Evolutionary conservation across 805 yeast genomes (phyloP), one percentile per base, ranked within the genome.

Genomic region (Metahyphopichia silvanorum): DNA sequence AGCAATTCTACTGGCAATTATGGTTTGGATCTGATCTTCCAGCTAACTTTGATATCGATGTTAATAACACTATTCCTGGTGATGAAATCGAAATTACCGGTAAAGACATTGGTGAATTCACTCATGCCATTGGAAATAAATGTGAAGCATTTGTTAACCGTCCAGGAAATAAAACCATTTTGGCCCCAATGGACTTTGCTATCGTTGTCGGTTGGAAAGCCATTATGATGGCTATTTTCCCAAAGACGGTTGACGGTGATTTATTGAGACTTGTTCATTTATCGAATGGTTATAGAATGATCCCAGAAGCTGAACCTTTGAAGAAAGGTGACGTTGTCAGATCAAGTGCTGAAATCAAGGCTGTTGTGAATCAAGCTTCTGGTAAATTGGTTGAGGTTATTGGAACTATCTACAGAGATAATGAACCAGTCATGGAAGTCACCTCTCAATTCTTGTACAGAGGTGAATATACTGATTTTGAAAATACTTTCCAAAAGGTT

Each of bases 101-200:
- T 32, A 74, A 81, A 60, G 86, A 79, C 43, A 85, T 93, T 57
- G 76, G 88, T 40, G 95, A 89, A 62, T 87, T 93, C 60, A 89
- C 96, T 21, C 96, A 89, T 51, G 97, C 97, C 39, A 86, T 93
- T 57, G 97, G 97, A 47, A 93, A 93, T 76, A 83, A 84, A 46
- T 88, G 96, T 63, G 98, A 93, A 68, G 96, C 94, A 40, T 93
- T 88, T 51, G 96, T 89, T 47, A 75, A 82, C 38, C 80, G 96
- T 70, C 77, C 86, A 31, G 93, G 89, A 44, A 14, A 14, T 11
- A 83, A 86, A 62, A 76, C 75, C 43, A 81, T 86, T 38, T 71
- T 79, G 49, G 98, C 98, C 30, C 99, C 99, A 53, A 91, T 93
- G 98, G 99, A 93, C 71, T 93, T 89, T 57, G 98, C 98, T 31